These are phyloP conservation scores for Globisporangium cederbergense DNA, from an alignment of 352 stramenopile species.

Conservation along the genomic window DNA sequence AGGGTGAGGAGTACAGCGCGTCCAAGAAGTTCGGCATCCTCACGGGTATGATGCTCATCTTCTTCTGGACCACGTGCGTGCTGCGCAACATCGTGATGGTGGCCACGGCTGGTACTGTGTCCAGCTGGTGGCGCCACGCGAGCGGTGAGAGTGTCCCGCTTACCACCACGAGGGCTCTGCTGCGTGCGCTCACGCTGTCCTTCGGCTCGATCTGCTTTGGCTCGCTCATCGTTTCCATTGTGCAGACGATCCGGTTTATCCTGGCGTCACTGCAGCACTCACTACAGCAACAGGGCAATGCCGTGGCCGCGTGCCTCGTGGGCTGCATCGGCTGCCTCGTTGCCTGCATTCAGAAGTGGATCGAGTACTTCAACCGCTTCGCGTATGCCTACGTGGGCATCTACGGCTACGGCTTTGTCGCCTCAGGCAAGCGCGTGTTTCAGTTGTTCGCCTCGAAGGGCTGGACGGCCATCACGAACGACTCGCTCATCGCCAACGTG, in stretches of 20 bases:
- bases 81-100: slow-evolving; percentile 81
- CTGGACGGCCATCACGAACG: slow-evolving; percentile 62
- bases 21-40: slow-evolving; percentile 35
- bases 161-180: slow-evolving; percentile 40
- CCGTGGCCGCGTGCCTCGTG: slow-evolving; percentile 44
- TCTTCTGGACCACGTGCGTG: slow-evolving; percentile 79
- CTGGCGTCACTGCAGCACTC: slow-evolving; percentile 37
- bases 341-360: slow-evolving; percentile 47
- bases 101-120: slow-evolving; percentile 77
- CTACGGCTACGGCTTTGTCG: slow-evolving; percentile 62
- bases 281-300: slow-evolving; percentile 41
- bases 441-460: slow-evolving; percentile 57
- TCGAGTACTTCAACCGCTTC: slow-evolving; percentile 80
- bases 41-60: slow-evolving; percentile 66
- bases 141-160: slow-evolving; percentile 34
- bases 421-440: slow-evolving; percentile 43
- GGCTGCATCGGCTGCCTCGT: slow-evolving; percentile 54
- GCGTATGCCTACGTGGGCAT: slow-evolving; percentile 74
- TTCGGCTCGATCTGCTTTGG: slow-evolving; percentile 88
- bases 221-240: slow-evolving; percentile 66
- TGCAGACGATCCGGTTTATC: slow-evolving; percentile 60
- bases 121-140: slow-evolving; percentile 80
- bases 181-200: slow-evolving; percentile 67
- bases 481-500: slow-evolving; percentile 64
- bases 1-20: slow-evolving; percentile 27